Base-by-base conservation (phyloP, 345 rosid species). In the Populus simonii region DNA sequence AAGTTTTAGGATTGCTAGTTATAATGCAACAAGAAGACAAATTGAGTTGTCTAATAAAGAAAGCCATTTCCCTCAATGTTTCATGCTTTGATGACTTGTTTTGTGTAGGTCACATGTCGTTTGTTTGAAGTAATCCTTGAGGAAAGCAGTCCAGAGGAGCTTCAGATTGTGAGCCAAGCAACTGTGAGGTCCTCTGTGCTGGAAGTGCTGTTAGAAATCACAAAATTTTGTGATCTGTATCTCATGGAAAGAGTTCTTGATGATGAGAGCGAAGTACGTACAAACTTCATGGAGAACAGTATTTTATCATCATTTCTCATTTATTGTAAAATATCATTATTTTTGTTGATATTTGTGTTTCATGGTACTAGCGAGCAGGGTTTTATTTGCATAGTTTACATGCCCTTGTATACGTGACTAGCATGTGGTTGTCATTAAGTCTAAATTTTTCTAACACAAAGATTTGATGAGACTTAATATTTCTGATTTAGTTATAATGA, bases 231-330 rank as follows among this genome's bases (percentile, higher is more conserved):
- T 85, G 99, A 96, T 85, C 91, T 96, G 55, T 94, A 96, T 88
- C 97, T 94, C 76, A 96, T 96, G 99, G 99, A 96, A 88, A 91
- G 99, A 89, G 99, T 96, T 84, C 84, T 92, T 76, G 97, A 96
- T 51, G 94, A 94, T 63, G 92, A 90, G 80, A 91, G 95, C 45
- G 98, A 96, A 87, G 99, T 94, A 82, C 68, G 94, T 83, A 55
- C 59, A 68, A 77, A 39, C 55, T 72, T 71, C 70, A 23, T 69
- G 7, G 63, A 16, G 22, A 76, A 63, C 43, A 45, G 22, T 69
- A 35, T 70, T 27, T 31, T 29, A 12, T 76, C 39, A 23, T 59
- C 27, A 57, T 33, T n/a, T 66, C 63, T 80, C 68, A 49, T 59
- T 73, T 38, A 33, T 68, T 36, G 6, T 45, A 38, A 70, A 63